Evolutionary conservation across 179 eudicot genomes (phyloP), one percentile per base, ranked within the genome.

Genomic region (Heliamphora pulchella): DNA sequence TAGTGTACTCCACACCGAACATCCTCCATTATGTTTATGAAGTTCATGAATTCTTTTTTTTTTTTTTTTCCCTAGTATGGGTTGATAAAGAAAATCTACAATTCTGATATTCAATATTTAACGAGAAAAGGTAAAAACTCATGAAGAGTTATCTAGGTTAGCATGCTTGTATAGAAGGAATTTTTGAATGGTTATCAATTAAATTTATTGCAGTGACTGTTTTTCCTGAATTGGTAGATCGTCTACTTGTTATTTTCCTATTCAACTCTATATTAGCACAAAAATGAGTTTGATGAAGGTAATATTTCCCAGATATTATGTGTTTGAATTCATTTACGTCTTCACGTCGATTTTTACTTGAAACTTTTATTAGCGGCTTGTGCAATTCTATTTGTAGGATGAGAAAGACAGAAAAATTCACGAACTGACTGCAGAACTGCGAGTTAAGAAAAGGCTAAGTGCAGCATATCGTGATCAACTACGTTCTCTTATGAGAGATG

Each of bases 371-470:
- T 18, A 41, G 31, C 6, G 51, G 51, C 8, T 54, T 58, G 64
- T 80, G 62, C 44, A 61, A 82, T 53, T 6, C 5, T 67, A 67
- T 72, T 74, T 77, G 78, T 14, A 89, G 91, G 91, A 89, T 72
- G 91, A 89, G 71, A 89, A 82, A 78, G 91, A 89, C 72, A 85
- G 61, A 82, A 89, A 81, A 80, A 87, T 89, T 85, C 89, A 87
- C 76, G 91, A 87, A 72, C 79, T 87, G 69, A 87, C 89, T 76
- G 84, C 88, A 4, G 89, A 89, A 77, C 80, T 89, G 59, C 84
- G 88, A 54, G 74, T 81, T 58, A 85, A 89, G 85, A 89, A 87
- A 81, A 82, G 87, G 58, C 80, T 87, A 31, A 80, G 83, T 84
- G 85, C 87, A 67, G 83, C 86, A 62, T 86, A 86, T 20, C 75